Evolutionary conservation across 148 eudicot species (phyloP).

Genomic region (Fagopyrum homotropicum): DNA sequence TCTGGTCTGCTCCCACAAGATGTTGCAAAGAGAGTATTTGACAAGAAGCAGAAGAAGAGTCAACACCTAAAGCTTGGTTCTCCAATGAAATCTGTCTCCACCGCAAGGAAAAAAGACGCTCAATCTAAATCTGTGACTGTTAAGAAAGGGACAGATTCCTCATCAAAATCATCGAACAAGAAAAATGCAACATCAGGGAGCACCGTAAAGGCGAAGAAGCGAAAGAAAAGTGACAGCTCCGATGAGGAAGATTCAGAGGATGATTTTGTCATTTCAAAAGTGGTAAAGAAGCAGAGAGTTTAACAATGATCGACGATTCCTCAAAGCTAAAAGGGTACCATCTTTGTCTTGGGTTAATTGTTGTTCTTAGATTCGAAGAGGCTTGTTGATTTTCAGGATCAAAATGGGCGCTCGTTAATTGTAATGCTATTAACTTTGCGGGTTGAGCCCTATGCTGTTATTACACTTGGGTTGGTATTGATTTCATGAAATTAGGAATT

Average conservation of each 20-base stretch:
- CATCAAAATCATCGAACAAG: conserved; percentile 27
- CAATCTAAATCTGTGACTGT: conserved; percentile 25
- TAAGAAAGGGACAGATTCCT: conserved; percentile 33
- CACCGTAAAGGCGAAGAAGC: conserved; percentile 28
- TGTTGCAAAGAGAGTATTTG: conserved; percentile 44
- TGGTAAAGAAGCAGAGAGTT: conserved; percentile 31
- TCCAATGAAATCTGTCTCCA: conserved; percentile 33
- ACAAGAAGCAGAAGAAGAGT: conserved; percentile 46
- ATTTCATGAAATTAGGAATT: too few relatives aligned
- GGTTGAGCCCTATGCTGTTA: too few relatives aligned
- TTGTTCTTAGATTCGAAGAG: too few relatives aligned
- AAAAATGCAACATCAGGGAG: conserved; percentile 21
- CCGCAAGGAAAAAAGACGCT: conserved; percentile 13
- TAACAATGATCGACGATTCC: background rate
- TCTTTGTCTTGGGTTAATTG: too few relatives aligned
- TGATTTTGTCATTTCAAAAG: conserved; percentile 26
- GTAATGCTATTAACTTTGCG: too few relatives aligned
- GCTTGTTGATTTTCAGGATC: too few relatives aligned
- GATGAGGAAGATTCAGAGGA: conserved; percentile 38
- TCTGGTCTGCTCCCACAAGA: conserved; percentile 60
- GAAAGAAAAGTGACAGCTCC: conserved; percentile 37
- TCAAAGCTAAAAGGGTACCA: background rate
- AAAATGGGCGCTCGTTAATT: too few relatives aligned
- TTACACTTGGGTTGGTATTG: too few relatives aligned
- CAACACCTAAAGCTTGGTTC: conserved; percentile 47